Evolutionary conservation across 352 stramenopile genomes (phyloP), one percentile per base, ranked within the genome.

Genomic region (Pythium sp.): DNA sequence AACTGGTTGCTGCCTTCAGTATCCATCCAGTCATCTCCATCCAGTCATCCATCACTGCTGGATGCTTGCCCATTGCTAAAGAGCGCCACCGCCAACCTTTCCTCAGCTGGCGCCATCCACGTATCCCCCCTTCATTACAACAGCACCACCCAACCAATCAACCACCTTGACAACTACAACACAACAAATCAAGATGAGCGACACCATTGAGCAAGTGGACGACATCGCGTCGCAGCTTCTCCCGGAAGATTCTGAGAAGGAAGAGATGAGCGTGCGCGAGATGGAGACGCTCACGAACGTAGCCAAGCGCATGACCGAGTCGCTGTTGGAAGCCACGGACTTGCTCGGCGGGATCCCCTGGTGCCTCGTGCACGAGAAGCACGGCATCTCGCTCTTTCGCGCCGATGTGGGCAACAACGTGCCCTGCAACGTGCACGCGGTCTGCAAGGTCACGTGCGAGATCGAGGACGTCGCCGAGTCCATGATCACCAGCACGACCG

Each of bases 401-500:
- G 83, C 86, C 14, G 84, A 94, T 22, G 65, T 81, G 11, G 67
- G 61, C 34, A 80, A 75, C 55, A 84, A 87, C 32, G 77, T 87
- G 46, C 86, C 86, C 6, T 94, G 86, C 75, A 95, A 95, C 58
- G 86, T 95, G n/a, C 88, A 95, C 71, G 84, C 88, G 1, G 85
- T 92, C 32, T 92, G 82, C 73, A 92, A 92, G 73, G 89, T 95
- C 69, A 79, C 76, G 15, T 86, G 82, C 55, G 73, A 90, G 32
- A 94, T 95, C 67, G 79, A 93, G 65, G 84, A 95, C 71, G 84
- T 95, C 14, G 84, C 87, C 60, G 78, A 89, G 65, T 92, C 83
- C 15, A 85, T 95, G 69, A 91, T 95, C 71, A 93, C 86, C 24
- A 86, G 67, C 36, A 86, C 84, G 8, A 94, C 86, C n/a, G 72